phyloP scores from a whole-genome alignment of 2,329 filamentous ascomycete species.

The Aureobasidium mangrovei region DNA sequence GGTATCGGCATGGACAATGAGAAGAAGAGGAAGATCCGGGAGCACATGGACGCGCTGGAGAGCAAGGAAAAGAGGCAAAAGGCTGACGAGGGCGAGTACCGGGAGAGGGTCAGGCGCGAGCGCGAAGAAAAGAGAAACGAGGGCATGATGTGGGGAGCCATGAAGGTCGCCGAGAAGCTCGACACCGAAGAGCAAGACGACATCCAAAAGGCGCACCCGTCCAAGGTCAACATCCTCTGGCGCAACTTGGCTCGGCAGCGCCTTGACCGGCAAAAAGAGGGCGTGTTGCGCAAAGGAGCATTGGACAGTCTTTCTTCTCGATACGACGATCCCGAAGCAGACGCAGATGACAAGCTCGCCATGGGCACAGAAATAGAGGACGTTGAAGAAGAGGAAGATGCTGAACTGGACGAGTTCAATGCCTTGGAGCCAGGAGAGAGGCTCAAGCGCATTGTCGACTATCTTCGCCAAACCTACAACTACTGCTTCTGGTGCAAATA shows the following conservation, averaged over 20 bases:
- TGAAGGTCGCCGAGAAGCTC: constrained; percentile 73
- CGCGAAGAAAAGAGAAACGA: constrained; percentile 61
- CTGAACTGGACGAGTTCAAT: constrained; percentile 73
- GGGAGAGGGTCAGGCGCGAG: constrained; percentile 62
- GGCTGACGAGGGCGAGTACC: constrained; percentile 61
- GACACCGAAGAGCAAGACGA: constrained; percentile 45
- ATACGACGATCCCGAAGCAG: constrained; percentile 60
- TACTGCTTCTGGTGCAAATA: constrained; percentile 99
- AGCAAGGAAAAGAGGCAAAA: constrained; percentile 51
- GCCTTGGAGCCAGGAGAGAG: constrained; percentile 57
- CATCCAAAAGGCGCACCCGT: constrained; percentile 31
- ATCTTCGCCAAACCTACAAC: constrained; percentile 59
- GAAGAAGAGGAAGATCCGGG: constrained; percentile 59
- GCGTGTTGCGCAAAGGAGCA: constrained; percentile 55
- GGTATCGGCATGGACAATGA: constrained; percentile 80
- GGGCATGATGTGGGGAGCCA: constrained; percentile 63
- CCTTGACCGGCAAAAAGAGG: constrained; percentile 60
- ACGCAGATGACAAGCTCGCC: constrained; percentile 62
- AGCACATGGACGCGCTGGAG: constrained; percentile 47
- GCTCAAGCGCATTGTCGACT: constrained; percentile 55
- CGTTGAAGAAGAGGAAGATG: constrained; percentile 59
- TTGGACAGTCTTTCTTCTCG: constrained; percentile 55
- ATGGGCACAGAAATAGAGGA: constrained; percentile 56
- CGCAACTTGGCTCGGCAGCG: constrained; percentile 63
- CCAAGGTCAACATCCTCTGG: constrained; percentile 67